A percentile compares a stretch with the other conserved stretches of the same genome.
Evolutionary conservation across 768 basidiomycete species (phyloP).

Genomic region (Tubosaeta sp.): DNA sequence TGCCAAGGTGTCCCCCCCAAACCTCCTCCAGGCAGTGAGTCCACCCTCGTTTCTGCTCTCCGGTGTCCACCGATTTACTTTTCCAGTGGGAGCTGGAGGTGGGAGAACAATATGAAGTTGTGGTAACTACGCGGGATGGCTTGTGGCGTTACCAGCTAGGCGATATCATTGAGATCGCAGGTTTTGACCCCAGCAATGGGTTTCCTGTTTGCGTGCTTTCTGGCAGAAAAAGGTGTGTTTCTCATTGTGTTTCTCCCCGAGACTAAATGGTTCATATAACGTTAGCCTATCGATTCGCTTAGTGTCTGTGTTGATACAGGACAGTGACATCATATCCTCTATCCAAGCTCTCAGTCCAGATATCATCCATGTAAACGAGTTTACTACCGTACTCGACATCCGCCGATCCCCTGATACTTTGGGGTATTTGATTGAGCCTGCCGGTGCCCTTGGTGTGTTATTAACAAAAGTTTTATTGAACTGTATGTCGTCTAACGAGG

Average conservation of each 20-base stretch:
- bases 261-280: not conserved
- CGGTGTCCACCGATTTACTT: not conserved
- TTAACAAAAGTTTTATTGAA: not conserved
- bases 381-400: not conserved
- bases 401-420: not conserved
- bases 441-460: not conserved
- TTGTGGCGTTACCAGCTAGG: not conserved
- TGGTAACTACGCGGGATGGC: not conserved
- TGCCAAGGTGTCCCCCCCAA: not conserved
- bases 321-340: not conserved
- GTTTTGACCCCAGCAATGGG: not conserved
- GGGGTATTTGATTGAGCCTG: not conserved
- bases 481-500: too few species aligned
- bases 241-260: not conserved
- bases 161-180: not conserved
- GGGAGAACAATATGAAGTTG: not conserved
- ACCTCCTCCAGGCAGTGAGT: slow-evolving; percentile 4
- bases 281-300: not conserved
- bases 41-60: not conserved
- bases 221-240: not conserved
- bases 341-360: not conserved
- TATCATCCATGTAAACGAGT: not conserved
- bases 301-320: not conserved
- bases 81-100: not conserved
- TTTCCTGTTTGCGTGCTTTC: not conserved